phyloP scores from a whole-genome alignment of 2,329 filamentous ascomycete species.

The Phialophora tarda region DNA sequence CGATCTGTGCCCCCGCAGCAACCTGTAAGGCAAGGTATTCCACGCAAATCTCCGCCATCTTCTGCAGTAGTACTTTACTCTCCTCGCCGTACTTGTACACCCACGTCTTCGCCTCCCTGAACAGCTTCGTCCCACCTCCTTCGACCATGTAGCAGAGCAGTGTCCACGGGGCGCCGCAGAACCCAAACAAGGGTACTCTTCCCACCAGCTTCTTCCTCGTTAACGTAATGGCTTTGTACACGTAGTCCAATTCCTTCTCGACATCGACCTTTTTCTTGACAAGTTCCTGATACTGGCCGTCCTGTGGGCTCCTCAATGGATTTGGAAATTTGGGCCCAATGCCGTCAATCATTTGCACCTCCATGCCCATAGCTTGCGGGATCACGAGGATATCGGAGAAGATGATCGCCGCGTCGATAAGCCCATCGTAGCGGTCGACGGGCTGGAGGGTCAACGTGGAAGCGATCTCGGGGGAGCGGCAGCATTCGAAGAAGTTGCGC shows the following conservation, averaged over 20 bases:
- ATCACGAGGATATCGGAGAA: conserved; percentile 99
- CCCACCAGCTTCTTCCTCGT: conserved; percentile 87
- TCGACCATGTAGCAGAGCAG: conserved; percentile 99
- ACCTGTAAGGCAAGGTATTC: conserved; percentile 94
- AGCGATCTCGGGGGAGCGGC: conserved; percentile 87
- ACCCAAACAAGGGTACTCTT: conserved; percentile 89
- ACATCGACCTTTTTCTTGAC: conserved; percentile 82
- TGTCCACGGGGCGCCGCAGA: conserved; percentile 97
- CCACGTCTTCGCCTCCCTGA: conserved; percentile 94
- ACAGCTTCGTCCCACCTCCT: conserved; percentile 93
- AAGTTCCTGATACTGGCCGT: conserved; percentile 80
- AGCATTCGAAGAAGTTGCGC: conserved; percentile 97
- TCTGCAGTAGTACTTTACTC: conserved; percentile 80
- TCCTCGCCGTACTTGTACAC: conserved; percentile 86
- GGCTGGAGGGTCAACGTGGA: conserved; percentile 94
- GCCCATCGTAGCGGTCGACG: conserved; percentile 84
- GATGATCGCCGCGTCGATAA: conserved; percentile 96
- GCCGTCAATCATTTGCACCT: conserved; percentile 97
- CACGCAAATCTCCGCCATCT: conserved; percentile 92
- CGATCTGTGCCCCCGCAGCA: conserved; percentile 87
- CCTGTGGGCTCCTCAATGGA: conserved; percentile 77
- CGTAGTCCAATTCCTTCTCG: conserved; percentile 82
- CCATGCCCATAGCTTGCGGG: conserved; percentile 97
- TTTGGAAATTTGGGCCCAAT: conserved; percentile 94
- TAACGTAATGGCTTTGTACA: conserved; percentile 92